A percentile compares a stretch with the other conserved stretches of the same genome.
Conservation (phyloP, 2,329 filamentous ascomycete genomes). For the Rasamsonia emersonii region DNA sequence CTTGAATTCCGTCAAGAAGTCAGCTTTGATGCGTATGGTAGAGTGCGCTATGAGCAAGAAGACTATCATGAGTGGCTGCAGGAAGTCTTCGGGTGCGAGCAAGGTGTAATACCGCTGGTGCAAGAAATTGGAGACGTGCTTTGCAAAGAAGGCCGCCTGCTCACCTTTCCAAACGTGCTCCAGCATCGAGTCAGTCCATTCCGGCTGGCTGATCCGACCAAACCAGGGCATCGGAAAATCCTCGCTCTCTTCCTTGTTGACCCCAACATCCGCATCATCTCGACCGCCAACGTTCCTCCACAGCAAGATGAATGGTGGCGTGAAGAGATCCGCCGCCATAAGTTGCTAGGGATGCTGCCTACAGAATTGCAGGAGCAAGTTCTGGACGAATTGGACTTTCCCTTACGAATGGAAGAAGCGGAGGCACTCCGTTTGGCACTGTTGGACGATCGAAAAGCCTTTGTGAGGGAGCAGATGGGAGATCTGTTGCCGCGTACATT, state of each 20-base stretch:
- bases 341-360: neutral
- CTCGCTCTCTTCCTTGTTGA: constrained; percentile 19
- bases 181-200: constrained; percentile 17
- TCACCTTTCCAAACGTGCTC: constrained; percentile 14
- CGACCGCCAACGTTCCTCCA: constrained; percentile 18
- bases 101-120: constrained; percentile 3
- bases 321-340: neutral
- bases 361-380: neutral
- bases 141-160: constrained; percentile 12
- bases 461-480: too few species aligned
- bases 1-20: too few species aligned
- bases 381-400: too few species aligned
- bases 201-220: constrained; percentile 12
- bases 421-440: too few species aligned
- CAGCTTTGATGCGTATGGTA: too few species aligned
- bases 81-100: constrained; percentile 7
- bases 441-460: too few species aligned
- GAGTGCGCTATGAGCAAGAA: too few species aligned
- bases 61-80: constrained; percentile 8
- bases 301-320: constrained; percentile 7
- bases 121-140: constrained; percentile 10
- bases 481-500: too few species aligned
- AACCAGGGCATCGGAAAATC: constrained; percentile 18
- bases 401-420: too few species aligned
- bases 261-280: constrained; percentile 16